These are phyloP conservation scores for Linum trigynum DNA, from an alignment of 345 rosid species.

Conservation along the genomic window DNA sequence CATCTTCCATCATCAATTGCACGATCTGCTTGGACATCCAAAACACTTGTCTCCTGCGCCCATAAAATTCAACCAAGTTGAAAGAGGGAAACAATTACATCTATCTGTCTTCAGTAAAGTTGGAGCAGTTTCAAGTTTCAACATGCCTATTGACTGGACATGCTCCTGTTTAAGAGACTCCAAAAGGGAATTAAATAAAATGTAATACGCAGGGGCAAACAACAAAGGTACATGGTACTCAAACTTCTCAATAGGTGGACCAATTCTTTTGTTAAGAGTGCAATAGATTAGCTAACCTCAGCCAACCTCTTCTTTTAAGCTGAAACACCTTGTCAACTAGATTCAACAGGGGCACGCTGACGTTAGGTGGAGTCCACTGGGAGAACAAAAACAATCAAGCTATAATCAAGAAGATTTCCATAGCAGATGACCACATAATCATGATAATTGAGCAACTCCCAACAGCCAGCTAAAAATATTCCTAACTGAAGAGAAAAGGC, in stretches of 20 bases:
- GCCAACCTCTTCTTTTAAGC: constrained; percentile 96
- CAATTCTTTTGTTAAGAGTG: neutral
- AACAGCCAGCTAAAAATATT: too few relatives aligned
- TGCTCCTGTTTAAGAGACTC: too few relatives aligned
- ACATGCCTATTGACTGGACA: too few relatives aligned
- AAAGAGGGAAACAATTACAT: neutral
- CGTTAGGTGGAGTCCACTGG: constrained; percentile 97
- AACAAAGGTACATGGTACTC: neutral
- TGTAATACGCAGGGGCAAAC: neutral
- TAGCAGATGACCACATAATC: too few relatives aligned
- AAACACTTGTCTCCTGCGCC: constrained; percentile 87
- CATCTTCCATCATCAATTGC: constrained; percentile 96
- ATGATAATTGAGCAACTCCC: too few relatives aligned
- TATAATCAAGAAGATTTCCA: too few relatives aligned
- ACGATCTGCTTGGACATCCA: constrained; percentile 96
- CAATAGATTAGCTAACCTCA: constrained; percentile 49
- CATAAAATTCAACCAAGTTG: constrained; percentile 3
- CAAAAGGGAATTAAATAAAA: neutral
- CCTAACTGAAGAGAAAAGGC: neutral
- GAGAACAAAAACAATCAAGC: neutral
- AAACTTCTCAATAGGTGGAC: neutral
- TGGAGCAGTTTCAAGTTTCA: too few relatives aligned
- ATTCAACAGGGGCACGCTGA: constrained; percentile 84
- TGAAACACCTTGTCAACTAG: constrained; percentile 96
- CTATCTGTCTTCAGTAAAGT: neutral